Base-by-base conservation (phyloP, 2,329 filamentous ascomycete genomes). In the Clonostachys chloroleuca region DNA sequence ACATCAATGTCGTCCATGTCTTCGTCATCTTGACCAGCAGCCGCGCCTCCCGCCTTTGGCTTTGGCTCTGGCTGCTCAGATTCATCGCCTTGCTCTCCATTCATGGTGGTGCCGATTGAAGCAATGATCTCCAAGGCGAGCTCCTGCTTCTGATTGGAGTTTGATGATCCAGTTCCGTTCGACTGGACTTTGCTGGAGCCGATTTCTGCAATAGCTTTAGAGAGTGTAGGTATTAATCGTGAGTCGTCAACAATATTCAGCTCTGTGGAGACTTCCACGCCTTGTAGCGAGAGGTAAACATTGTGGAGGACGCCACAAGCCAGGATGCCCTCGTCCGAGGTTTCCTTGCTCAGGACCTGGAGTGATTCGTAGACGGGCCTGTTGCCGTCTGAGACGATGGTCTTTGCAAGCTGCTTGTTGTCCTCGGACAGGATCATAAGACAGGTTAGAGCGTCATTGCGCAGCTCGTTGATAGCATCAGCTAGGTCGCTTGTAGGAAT, bases 241-340 rank as follows among this genome's bases (percentile, higher is more conserved):
- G 66, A 61, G 45, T 69, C 63, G 44, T 67, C 63, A 9, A 57
- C 50, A 5, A 65, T 59, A 39, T 45, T 43, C 12, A 17, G n/a
- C 17, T 42, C 30, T 33, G 43, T 34, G 10, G 43, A 45, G 3
- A 55, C 47, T 2, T 55, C 47, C 1, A 56, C 56, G n/a, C 60
- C 51, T 5, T 52, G 50, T 1, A 68, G 69, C 4, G 72, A 66
- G 7, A 73, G 63, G 57, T 82, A 84, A 35, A 86, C 62, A 51
- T 84, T 84, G 59, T 86, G 83, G 12, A 86, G 69, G 18, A 83
- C 70, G 13, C 78, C 78, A 44, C 81, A 85, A 8, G 81, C 74
- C 9, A 83, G 64, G 34, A 84, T 73, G 2, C 74, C 75, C 48
- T 72, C 73, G 16, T 74, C 64, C 33, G 67, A 74, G 34, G 65